phyloP scores from a whole-genome alignment of 768 basidiomycete genomes.

The Pleurotus cornucopiae region DNA sequence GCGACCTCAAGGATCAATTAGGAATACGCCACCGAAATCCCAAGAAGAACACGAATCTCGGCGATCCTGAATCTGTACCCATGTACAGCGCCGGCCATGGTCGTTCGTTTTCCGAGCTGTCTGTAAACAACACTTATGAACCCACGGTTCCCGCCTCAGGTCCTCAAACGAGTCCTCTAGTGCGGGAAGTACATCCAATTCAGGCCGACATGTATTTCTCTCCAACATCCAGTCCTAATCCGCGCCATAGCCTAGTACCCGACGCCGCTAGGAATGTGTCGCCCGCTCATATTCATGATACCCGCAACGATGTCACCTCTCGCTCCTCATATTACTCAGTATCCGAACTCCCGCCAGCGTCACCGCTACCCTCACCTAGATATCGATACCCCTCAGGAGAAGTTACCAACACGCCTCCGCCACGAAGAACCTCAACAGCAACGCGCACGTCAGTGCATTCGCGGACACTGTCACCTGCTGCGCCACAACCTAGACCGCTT shows the following conservation, averaged over 20 bases:
- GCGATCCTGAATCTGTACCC: slow-evolving; percentile 50
- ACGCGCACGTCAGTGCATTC: slow-evolving; percentile 21
- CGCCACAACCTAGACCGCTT: slow-evolving; percentile 17
- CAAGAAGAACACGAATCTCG: slow-evolving; percentile 33
- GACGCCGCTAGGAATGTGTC: slow-evolving; percentile 5
- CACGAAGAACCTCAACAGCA: slow-evolving; percentile 31
- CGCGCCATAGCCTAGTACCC: slow-evolving; percentile 12
- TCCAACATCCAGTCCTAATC: slow-evolving; percentile 18
- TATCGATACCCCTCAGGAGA: slow-evolving; percentile 44
- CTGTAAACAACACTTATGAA: slow-evolving; percentile 40
- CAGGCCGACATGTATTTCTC: slow-evolving; percentile 44
- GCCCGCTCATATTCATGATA: background rate
- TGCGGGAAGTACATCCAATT: slow-evolving; percentile 34
- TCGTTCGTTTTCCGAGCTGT: slow-evolving; percentile 61
- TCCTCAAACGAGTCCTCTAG: slow-evolving; percentile 19
- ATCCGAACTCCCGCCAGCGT: slow-evolving; percentile 59
- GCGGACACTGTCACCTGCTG: slow-evolving; percentile 17
- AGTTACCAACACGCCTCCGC: slow-evolving; percentile 38
- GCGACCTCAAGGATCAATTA: slow-evolving; percentile 77
- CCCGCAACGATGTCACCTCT: background rate
- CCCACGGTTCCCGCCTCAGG: slow-evolving; percentile 28
- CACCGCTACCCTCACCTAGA: slow-evolving; percentile 52
- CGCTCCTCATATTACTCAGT: slow-evolving; percentile 63
- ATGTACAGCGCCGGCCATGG: slow-evolving; percentile 66
- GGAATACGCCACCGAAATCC: slow-evolving; percentile 64